A percentile compares a stretch with the other conserved stretches of the same genome.
Conservation (phyloP, 805 yeast species). For the Suhomyces sp. region DNA sequence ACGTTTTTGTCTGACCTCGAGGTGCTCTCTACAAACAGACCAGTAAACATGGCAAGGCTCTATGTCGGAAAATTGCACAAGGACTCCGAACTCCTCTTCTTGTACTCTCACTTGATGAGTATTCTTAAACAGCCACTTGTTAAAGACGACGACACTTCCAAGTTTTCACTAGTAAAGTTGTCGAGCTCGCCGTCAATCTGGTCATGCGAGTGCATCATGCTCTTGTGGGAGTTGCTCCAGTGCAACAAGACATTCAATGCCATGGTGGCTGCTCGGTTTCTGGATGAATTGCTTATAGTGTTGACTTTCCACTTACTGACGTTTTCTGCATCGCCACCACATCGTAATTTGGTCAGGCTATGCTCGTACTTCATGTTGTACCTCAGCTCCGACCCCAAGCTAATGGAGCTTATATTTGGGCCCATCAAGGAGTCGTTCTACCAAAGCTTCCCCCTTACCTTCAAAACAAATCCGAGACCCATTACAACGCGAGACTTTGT, state of each 20-base stretch:
- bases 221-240: conserved; percentile 75
- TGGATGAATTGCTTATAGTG: conserved; percentile 52
- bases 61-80: conserved; percentile 53
- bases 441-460: conserved; percentile 51
- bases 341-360: conserved; percentile 46
- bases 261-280: conserved; percentile 35
- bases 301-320: conserved; percentile 57
- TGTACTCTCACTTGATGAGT: conserved; percentile 46
- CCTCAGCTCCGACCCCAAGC: conserved; percentile 38
- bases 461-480: conserved; percentile 41
- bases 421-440: conserved; percentile 45
- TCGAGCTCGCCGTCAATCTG: conserved; percentile 35
- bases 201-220: conserved; percentile 56
- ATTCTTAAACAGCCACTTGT: conserved; percentile 45
- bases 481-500: conserved; percentile 63
- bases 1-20: conserved; percentile 33
- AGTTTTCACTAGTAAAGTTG: conserved; percentile 8
- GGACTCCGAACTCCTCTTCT: conserved; percentile 50
- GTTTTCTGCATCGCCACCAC: conserved; percentile 37
- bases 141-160: conserved; percentile 4
- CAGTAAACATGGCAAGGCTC: conserved; percentile 47
- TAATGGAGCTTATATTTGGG: conserved; percentile 40
- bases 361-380: conserved; percentile 52
- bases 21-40: conserved; percentile 26
- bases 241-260: conserved; percentile 60